Evolutionary conservation across 2,329 filamentous ascomycete genomes (phyloP).

Genomic region (Exserohilum rostratum): DNA sequence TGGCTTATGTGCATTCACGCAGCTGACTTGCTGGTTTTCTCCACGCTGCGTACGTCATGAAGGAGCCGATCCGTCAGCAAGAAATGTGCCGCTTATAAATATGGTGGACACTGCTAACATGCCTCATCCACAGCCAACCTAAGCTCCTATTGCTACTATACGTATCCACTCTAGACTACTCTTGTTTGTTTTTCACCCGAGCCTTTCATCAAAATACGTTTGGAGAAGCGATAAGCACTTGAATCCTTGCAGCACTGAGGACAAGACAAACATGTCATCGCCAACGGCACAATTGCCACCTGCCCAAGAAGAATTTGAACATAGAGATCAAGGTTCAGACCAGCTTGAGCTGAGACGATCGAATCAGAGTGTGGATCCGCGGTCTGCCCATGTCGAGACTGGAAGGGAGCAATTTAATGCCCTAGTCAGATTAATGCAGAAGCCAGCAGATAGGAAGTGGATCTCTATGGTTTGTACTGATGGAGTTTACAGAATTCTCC

Average conservation of each 20-base stretch:
- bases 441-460: background rate
- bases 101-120: background rate
- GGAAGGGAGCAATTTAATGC: background rate
- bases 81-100: background rate
- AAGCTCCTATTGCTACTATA: background rate
- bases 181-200: background rate
- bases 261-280: background rate
- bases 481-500: slow-evolving; percentile 2
- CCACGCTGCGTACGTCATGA: background rate
- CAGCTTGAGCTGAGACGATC: background rate
- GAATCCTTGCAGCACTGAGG: background rate
- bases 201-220: background rate
- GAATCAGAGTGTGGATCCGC: background rate
- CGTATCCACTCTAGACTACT: background rate
- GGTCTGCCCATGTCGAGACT: background rate
- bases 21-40: background rate
- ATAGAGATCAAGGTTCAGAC: background rate
- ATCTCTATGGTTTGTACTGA: background rate
- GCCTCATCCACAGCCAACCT: background rate
- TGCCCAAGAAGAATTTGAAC: background rate
- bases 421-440: background rate
- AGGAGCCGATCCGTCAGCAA: background rate
- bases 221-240: background rate
- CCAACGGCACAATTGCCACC: background rate
- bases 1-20: background rate